Evolutionary conservation across 2,329 filamentous ascomycete species (phyloP), one percentile per base, ranked within the genome.

Genomic region (Fusarium albidum): DNA sequence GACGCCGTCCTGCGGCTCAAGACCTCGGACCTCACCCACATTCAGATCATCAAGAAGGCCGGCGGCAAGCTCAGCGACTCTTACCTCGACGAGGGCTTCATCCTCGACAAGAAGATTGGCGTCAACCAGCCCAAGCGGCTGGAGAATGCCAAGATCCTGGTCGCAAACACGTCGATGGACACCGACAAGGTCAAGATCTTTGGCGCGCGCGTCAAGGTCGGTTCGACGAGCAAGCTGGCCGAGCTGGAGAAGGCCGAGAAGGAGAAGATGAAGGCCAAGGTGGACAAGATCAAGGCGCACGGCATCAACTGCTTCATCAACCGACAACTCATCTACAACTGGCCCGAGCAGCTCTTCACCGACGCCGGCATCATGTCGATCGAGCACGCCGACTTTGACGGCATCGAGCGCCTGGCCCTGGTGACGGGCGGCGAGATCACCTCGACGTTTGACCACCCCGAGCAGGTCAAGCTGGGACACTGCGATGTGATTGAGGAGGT

Each of bases 161-260:
- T 99, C 17, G 95, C 95, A 61, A 99, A 99, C 79, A 99, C 95
- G 9, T 90, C 93, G 11, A 99, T 99, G 95, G 95, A 99, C 77
- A 99, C 95, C 29, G 95, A 99, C 79, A 99, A 99, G 83, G 91
- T 99, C 80, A 99, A 99, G 84, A 98, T 99, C 69, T 99, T 99
- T 69, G 95, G 95, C 60, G 95, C 95, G 13, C 87, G 94, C 54
- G 92, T 99, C 69, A 98, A 98, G 84, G 95, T 99, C 55, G 90
- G 91, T 65, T 94, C 92, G 27, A 99, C 95, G 4, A 92, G 92
- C 73, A 97, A 98, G 82, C 84, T 99, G 42, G 95, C 95, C n/a
- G 95, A 99, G 69, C 82, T 99, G 48, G 95, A 99, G 77, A 96
- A 96, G 83, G 95, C 95, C 6, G 95, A 98, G 81, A 90, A 92